Conservation (phyloP, 2,329 filamentous ascomycete species). For the Neurospora sp. region DNA sequence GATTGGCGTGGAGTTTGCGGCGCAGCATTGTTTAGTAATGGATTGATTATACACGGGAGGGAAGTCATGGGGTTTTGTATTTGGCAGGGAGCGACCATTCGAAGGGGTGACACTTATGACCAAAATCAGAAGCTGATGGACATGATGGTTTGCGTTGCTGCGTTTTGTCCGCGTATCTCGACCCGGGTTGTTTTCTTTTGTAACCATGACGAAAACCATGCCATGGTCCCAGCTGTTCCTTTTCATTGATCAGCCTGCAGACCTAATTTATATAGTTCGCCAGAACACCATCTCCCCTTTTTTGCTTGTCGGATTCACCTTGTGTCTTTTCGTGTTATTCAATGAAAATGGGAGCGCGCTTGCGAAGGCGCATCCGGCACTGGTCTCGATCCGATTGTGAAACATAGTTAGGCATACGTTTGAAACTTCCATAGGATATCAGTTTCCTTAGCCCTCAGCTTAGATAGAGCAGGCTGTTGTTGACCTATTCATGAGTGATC, state of each 20-base stretch:
- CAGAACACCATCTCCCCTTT: background rate
- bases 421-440: background rate
- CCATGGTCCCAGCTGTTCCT: background rate
- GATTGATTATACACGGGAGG: constrained; percentile 21
- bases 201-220: background rate
- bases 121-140: background rate
- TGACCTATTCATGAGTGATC: background rate
- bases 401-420: background rate
- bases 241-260: background rate
- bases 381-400: background rate
- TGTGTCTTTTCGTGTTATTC: background rate
- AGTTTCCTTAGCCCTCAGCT: background rate
- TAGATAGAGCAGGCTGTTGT: background rate
- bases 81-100: constrained; percentile 10
- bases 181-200: background rate
- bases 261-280: background rate
- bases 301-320: background rate
- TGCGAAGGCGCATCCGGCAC: background rate
- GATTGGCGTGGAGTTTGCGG: constrained; percentile 34
- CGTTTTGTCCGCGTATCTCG: background rate
- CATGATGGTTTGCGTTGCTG: background rate
- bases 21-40: constrained; percentile 21
- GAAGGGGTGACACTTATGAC: constrained; percentile 1
- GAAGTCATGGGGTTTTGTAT: constrained; percentile 15
- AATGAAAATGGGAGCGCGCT: background rate